These are phyloP conservation scores for Syncephalastrum sp. DNA, from an alignment of 371 early-diverging fungal genomes.

Conservation along the genomic window DNA sequence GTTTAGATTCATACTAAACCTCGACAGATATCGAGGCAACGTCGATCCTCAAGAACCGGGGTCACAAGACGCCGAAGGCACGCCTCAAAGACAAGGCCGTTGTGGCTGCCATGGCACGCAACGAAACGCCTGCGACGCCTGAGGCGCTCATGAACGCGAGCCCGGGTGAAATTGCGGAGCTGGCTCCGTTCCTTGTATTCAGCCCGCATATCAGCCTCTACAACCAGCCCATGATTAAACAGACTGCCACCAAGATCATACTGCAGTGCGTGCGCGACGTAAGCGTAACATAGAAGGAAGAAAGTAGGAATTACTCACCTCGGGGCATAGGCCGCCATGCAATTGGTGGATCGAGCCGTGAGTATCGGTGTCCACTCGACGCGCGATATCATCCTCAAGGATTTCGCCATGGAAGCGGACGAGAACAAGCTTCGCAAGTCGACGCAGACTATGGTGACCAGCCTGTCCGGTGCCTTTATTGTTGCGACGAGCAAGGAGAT, in stretches of 20 bases:
- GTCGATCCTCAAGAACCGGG: slow-evolving; percentile 64
- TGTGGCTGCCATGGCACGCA: slow-evolving; percentile 11
- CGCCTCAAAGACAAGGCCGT: slow-evolving; percentile 26
- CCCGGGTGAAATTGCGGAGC: slow-evolving; percentile 49
- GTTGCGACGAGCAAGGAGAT: slow-evolving; percentile 94
- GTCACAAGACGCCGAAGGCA: slow-evolving; percentile 35
- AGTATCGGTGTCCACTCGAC: slow-evolving; percentile 91
- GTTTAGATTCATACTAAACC: slow-evolving; percentile 4
- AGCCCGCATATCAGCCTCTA: slow-evolving; percentile 74
- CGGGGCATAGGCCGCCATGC: slow-evolving; percentile 16
- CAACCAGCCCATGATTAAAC: slow-evolving; percentile 78
- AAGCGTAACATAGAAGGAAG: not conserved
- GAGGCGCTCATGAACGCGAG: slow-evolving; percentile 3
- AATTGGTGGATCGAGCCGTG: slow-evolving; percentile 91
- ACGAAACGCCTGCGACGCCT: slow-evolving; percentile 13
- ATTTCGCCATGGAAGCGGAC: slow-evolving; percentile 91
- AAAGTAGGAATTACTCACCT: not conserved
- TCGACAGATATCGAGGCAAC: slow-evolving; percentile 73
- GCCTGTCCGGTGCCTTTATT: slow-evolving; percentile 75
- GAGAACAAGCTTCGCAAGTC: slow-evolving; percentile 91
- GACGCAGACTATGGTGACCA: slow-evolving; percentile 92
- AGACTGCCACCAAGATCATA: slow-evolving; percentile 83
- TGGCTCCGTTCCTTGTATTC: slow-evolving; percentile 69
- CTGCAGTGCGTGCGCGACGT: slow-evolving; percentile 87
- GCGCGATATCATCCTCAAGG: slow-evolving; percentile 87